A percentile compares a stretch with the other conserved stretches of the same genome.
Conservation (phyloP, 148 eudicot genomes). For the Fagopyrum esculentum region DNA sequence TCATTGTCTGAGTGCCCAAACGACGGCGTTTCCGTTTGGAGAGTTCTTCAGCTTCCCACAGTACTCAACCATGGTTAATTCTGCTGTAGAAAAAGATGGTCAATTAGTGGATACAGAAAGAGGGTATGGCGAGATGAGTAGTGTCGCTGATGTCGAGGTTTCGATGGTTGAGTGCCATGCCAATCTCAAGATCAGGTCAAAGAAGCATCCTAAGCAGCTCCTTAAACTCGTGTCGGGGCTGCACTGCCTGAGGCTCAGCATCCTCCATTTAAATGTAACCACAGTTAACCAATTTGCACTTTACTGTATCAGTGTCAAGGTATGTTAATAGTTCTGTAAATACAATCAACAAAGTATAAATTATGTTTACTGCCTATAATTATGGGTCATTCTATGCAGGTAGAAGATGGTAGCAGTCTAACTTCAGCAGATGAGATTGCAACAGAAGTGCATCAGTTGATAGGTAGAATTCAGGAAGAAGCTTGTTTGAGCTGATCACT, state of each 20-base stretch:
- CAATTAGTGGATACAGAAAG: neutral
- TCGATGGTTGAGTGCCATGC: slow-evolving; percentile 69
- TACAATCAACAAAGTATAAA: neutral
- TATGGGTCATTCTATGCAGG: slow-evolving; percentile 20
- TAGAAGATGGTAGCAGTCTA: slow-evolving; percentile 53
- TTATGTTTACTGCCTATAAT: neutral
- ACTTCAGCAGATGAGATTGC: slow-evolving; percentile 57
- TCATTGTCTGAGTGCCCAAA: slow-evolving; percentile 28
- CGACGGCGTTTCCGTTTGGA: slow-evolving; percentile 27
- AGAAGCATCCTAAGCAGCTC: slow-evolving; percentile 42
- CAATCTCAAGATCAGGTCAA: slow-evolving; percentile 45
- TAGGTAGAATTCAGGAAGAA: slow-evolving; percentile 40
- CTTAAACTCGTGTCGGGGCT: slow-evolving; percentile 46
- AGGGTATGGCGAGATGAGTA: neutral
- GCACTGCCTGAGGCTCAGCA: slow-evolving; percentile 35
- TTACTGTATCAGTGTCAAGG: slow-evolving; percentile 66
- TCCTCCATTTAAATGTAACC: slow-evolving; percentile 60
- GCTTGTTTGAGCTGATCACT: slow-evolving; percentile 2
- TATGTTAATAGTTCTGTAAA: slow-evolving; percentile 8
- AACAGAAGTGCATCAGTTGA: slow-evolving; percentile 39
- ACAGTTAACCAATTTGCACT: slow-evolving; percentile 46
- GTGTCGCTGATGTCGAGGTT: slow-evolving; percentile 54
- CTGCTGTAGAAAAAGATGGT: neutral
- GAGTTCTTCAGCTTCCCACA: slow-evolving; percentile 60
- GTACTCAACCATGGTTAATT: slow-evolving; percentile 21